Evolutionary conservation across 2,329 filamentous ascomycete genomes (phyloP).

Genomic region (Diaporthe ampelina): DNA sequence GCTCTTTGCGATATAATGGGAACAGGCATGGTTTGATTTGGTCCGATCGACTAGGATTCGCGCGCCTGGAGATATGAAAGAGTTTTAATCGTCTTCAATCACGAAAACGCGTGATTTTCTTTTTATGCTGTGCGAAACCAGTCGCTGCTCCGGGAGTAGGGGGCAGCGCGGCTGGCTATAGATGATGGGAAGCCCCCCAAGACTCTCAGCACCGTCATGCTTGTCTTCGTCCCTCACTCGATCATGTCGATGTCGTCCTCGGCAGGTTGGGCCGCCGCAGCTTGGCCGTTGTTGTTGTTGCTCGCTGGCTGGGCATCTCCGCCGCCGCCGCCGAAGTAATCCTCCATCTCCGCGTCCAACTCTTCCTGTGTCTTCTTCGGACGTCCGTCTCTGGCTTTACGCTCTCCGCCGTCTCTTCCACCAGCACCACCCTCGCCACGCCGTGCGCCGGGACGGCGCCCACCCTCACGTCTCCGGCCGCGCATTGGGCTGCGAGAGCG

Average conservation of each 20-base stretch:
- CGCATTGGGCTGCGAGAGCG: slow-evolving; percentile 73
- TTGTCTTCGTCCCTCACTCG: slow-evolving; percentile 37
- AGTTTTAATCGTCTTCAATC: slow-evolving; percentile 2
- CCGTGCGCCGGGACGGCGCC: slow-evolving; percentile 61
- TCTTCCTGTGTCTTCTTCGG: slow-evolving; percentile 91
- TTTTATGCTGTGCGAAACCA: neutral
- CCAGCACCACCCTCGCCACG: slow-evolving; percentile 56
- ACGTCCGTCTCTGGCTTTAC: slow-evolving; percentile 66
- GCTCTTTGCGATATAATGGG: neutral
- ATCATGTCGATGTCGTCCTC: slow-evolving; percentile 50
- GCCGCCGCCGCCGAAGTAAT: slow-evolving; percentile 79
- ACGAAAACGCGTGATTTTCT: slow-evolving; percentile 7
- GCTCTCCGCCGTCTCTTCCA: slow-evolving; percentile 57
- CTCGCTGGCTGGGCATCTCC: slow-evolving; percentile 46
- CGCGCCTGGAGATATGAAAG: neutral
- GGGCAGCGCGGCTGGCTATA: neutral
- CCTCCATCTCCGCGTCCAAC: slow-evolving; percentile 95
- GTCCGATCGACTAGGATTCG: neutral
- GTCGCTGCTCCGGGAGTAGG: neutral
- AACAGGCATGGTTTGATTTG: neutral
- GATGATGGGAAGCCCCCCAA: neutral
- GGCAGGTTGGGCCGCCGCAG: slow-evolving; percentile 25
- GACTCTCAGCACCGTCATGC: slow-evolving; percentile 23
- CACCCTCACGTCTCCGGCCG: slow-evolving; percentile 49
- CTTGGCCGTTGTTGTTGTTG: slow-evolving; percentile 58